Base-by-base conservation (phyloP, 192 early-diverging fungal species). In the Rhizoclosmatium globosum region DNA sequence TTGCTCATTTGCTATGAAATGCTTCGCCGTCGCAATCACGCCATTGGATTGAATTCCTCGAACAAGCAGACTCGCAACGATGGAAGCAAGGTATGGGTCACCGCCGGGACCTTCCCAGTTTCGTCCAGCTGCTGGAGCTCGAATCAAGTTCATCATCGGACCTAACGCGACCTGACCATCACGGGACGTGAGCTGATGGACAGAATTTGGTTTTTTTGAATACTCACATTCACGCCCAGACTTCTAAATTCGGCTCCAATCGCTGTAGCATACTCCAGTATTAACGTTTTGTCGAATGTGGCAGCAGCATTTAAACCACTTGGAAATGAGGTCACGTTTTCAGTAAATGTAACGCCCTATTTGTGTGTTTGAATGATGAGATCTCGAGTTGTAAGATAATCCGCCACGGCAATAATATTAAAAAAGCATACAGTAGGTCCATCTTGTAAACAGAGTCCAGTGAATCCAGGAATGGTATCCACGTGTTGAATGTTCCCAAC, bases 1-100 rank as follows among this genome's bases (percentile, higher is more conserved):
- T 69, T 89, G 88, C 68, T 89, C 88, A 81, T 89, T 89, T 7
- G 43, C 79, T 66, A 88, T 76, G 59, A 77, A 89, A 42, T 88
- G 87, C 72, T 89, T 89, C n/a, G 83, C 87, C 69, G 85, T 88
- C 23, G 88, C 83, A 66, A 89, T 89, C 46, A 89, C 88, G 48
- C 88, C 88, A 69, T 82, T 79, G 9, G 74, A 77, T 65, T 87
- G 79, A 48, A 88, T 78, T 21, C 88, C 88, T 4, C 72, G 38
- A 53, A 89, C 79, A 42, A 72, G 64, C 45, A 81, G 76, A 41
- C 62, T 47, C 4, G 82, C 80, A 38, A 76, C 48, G 21, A 79
- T 61, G 44, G 86, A 23, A 41, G 83, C 64, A 47, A 89, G 78
- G 68, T 75, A 89, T 21, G 87, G 85, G 73, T 89, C 88, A 42